A percentile compares a stretch with the other conserved stretches of the same genome.
phyloP scores from a whole-genome alignment of 345 rosid species.

The Hibiscus syriacus region DNA sequence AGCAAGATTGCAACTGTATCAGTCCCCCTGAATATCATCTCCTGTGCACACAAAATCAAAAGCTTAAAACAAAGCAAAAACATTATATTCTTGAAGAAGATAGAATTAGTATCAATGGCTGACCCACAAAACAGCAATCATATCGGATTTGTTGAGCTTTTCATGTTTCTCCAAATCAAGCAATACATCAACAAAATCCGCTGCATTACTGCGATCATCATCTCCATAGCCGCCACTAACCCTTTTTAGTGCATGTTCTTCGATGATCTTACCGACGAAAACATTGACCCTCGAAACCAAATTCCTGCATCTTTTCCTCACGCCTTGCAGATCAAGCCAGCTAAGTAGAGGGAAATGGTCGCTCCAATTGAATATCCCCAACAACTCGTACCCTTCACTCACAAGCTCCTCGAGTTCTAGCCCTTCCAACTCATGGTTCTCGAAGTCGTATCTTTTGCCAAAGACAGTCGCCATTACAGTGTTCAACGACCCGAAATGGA shows the following conservation, averaged over 20 bases:
- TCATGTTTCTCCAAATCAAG: conserved; percentile 57
- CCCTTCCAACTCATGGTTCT: conserved; percentile 20
- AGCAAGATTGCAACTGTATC: conserved; percentile 53
- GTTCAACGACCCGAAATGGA: conserved; percentile 69
- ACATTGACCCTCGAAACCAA: conserved; percentile 46
- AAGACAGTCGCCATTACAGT: conserved; percentile 73
- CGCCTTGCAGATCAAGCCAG: conserved; percentile 72
- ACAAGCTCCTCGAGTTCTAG: conserved; percentile 25
- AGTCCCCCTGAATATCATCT: conserved; percentile 62
- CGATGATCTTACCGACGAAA: conserved; percentile 51
- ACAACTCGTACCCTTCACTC: conserved; percentile 63
- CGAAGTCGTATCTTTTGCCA: conserved; percentile 53
- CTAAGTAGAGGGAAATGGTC: conserved; percentile 69
- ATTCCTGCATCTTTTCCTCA: conserved; percentile 53
- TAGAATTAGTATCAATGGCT: not conserved
- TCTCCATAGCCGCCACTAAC: no score
- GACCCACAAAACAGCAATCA: conserved; percentile 90
- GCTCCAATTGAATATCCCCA: conserved; percentile 77
- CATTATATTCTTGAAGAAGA: not conserved
- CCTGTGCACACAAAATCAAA: conserved; percentile 20
- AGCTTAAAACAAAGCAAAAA: conserved; percentile 1
- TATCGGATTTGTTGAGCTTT: conserved; percentile 49
- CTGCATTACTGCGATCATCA: conserved; percentile 3
- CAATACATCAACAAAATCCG: conserved; percentile 73
- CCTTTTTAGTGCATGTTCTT: conserved; percentile 44